Base-by-base conservation (phyloP, 192 early-diverging fungal genomes). In the Oehlia diaphana region DNA sequence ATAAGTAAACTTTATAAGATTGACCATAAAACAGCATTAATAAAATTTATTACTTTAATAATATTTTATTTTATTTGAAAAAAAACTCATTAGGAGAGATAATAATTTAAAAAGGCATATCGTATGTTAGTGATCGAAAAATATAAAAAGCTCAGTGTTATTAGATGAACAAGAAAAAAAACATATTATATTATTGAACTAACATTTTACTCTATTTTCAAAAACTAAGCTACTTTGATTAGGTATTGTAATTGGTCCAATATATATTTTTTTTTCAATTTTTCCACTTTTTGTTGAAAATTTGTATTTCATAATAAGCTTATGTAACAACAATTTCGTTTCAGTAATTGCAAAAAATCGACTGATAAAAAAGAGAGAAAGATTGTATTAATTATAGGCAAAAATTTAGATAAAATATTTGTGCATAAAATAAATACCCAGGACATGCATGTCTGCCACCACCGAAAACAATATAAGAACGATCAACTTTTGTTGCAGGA, bases 401-500 rank as follows among this genome's bases (percentile, higher is more conserved):
- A 5, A 37, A 37, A 37, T 4, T 37, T 37, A 37, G 37, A 9
- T 44, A 44, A 9, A 76, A 61, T n/a, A 62, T 37, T 37, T 37
- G 37, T 37, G 4, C 37, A 37, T 5, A 37, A 37, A 37, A 37
- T 37, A 37, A 37, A 4, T 37, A 37, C 37, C 53, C 65, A 12
- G 65, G 65, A 14, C 65, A 66, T 6, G 65, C 26, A 35, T 33
- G 65, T 33, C 3, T 66, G 8, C 65, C 65, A 14, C 31, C 26
- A 14, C 65, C 65, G 31, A 66, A 66, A 9, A 66, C 31, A 66
- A 12, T 14, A 26, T 2, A 66, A 8, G 26, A 33, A 66, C 65
- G 65, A 33, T 66, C 65, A 78, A 72, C n/a, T 35, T 71, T 19
- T 10, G 69, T 62, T 3, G 64, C 80, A 10, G 79, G 16, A 49